Evolutionary conservation across 768 basidiomycete species (phyloP).

Genomic region (Chalciporus piperatus): DNA sequence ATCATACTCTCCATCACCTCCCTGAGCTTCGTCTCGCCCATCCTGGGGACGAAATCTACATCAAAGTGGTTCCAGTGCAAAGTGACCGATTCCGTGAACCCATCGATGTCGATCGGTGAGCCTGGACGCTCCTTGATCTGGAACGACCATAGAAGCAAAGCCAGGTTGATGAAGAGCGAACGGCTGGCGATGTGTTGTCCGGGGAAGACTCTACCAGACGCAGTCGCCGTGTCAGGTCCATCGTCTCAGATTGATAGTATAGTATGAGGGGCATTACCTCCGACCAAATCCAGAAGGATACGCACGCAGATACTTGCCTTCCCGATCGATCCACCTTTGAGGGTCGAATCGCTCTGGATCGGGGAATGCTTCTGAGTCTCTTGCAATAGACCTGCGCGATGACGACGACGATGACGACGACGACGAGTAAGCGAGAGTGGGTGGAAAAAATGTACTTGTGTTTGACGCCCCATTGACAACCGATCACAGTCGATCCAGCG

Average conservation of each 20-base stretch:
- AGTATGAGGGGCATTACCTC: slow-evolving; percentile 15
- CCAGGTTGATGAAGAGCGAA: slow-evolving; percentile 60
- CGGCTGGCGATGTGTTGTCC: slow-evolving; percentile 51
- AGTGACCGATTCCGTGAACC: slow-evolving; percentile 56
- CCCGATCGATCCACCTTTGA: slow-evolving; percentile 47
- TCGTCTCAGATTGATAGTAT: no score
- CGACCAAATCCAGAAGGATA: slow-evolving; percentile 57
- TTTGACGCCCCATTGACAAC: slow-evolving; percentile 21
- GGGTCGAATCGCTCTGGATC: slow-evolving; percentile 59
- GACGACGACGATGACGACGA: not conserved
- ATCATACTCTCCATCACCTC: slow-evolving; percentile 8
- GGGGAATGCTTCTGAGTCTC: slow-evolving; percentile 54
- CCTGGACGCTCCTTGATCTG: slow-evolving; percentile 44
- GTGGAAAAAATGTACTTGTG: no score
- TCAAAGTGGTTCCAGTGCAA: slow-evolving; percentile 55
- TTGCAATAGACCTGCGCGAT: slow-evolving; percentile 44
- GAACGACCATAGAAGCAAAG: slow-evolving; percentile 62
- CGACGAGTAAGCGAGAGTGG: not conserved
- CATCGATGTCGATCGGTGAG: slow-evolving; percentile 53
- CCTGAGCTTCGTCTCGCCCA: slow-evolving; percentile 12
- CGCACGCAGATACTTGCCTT: slow-evolving; percentile 42
- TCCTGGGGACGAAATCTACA: slow-evolving; percentile 50
- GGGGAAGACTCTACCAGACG: slow-evolving; percentile 48
- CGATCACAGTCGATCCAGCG: slow-evolving; percentile 19
- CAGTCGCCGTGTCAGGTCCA: no score